Evolutionary conservation across 257 asterid genomes (phyloP), one percentile per base, ranked within the genome.

Genomic region (Salvia rosmarinus): DNA sequence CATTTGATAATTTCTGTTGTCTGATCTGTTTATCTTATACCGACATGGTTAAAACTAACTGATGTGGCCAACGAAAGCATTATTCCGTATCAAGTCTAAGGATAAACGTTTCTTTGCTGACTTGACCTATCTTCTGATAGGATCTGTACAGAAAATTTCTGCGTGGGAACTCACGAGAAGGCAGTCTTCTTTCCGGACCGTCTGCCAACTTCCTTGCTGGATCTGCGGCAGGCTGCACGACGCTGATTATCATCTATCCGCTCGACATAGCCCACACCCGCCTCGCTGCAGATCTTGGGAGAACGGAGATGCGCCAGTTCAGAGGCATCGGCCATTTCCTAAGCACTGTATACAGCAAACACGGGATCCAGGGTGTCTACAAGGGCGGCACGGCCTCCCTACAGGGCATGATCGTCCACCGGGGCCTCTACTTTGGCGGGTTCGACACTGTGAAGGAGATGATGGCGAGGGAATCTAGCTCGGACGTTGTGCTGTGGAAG

Each of bases 241-340:
- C 99, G 0, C 82, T 94, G 44, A 72, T 94, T 79, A 85, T 94
- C 58, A 85, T 94, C 82, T 94, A 94, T 65, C 99, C 99, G 5
- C 99, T 94, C 9, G 99, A 94, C 64, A 94, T 94, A 59, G 90
- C 99, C 0, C 99, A 94, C 75, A 94, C 99, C 0, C 95, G 99
- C 74, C 93, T 94, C 0, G 99, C 99, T 7, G 97, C 98, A 19
- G 98, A 94, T 78, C 89, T 94, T 11, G 99, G 99, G 14, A 75
- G 82, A 71, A 76, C 87, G 2, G 92, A 86, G 7, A 63, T 91
- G 11, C 96, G 99, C 30, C 96, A 94, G 61, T 94, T 94, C 85
- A 81, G 74, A 63, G 99, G 99, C 67, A 86, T 94, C 52, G 16
- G 25, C 80, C 99, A 94, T 80, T 94, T 94, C 76, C 86, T 94